Conservation (phyloP, 108 stramenopile genomes). For the Nitzschia sp. region DNA sequence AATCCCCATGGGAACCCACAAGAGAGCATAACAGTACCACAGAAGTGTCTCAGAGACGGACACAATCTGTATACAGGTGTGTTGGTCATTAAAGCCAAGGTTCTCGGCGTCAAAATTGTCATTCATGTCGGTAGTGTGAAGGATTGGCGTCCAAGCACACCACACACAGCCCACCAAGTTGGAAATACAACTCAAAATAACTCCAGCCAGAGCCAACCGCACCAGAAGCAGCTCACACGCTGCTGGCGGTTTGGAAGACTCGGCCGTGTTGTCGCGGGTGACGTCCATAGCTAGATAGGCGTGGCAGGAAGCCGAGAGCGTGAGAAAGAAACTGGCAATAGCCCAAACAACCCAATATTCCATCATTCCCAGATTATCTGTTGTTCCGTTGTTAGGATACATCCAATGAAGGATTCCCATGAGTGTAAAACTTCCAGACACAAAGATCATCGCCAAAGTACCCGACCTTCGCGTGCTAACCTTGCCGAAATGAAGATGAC, state of each 20-base stretch:
- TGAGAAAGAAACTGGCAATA: conserved; percentile 16
- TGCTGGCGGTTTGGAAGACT: no score
- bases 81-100: background rate
- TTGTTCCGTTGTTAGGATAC: conserved; percentile 18
- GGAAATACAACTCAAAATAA: background rate
- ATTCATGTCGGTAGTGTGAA: background rate
- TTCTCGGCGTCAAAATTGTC: background rate
- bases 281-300: conserved; percentile 21
- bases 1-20: conserved; percentile 25
- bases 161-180: conserved; percentile 16
- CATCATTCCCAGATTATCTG: conserved; percentile 19
- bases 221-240: background rate
- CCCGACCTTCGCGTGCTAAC: conserved; percentile 2
- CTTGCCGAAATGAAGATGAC: conserved; percentile 6
- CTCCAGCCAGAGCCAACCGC: background rate
- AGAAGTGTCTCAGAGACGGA: background rate
- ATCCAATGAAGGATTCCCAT: conserved; percentile 13
- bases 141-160: conserved; percentile 15
- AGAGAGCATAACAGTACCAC: conserved; percentile 11
- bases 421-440: conserved; percentile 16
- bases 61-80: conserved; percentile 3
- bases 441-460: conserved; percentile 15
- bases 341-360: conserved; percentile 14
- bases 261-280: background rate
- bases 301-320: background rate